Base-by-base conservation (phyloP, 257 asterid species). In the Rhazya stricta region DNA sequence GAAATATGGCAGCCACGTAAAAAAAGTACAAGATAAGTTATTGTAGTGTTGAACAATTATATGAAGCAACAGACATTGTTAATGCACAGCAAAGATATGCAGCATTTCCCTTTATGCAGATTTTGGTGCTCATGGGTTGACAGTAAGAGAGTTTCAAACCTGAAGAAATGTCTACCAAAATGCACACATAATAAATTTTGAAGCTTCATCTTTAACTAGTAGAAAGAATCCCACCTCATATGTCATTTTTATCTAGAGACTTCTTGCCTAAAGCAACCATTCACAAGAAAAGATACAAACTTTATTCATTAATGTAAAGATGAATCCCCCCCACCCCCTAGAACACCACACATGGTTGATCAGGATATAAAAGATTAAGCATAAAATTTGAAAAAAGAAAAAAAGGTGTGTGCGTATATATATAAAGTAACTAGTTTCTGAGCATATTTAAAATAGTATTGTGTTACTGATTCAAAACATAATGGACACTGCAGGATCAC, bases 1-100 rank as follows among this genome's bases (percentile, higher is more conserved):
- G 90, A 76, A 92, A 92, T 80, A 92, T 91, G 70, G 97, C 97
- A 80, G 99, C 97, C 69, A 94, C 85, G 97, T 94, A 83, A 6
- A 65, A 1, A 34, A 57, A 57, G 18, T 5, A 34, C 0, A 34
- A 15, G 11, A 6, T 18, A 15, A 62, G 45, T 18, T 34, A 62
- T 34, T 34, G 32, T 32, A 11, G 27, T 6, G 39, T 61, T 0
- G 41, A 15, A 15, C 45, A 34, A 34, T 0, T 1, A n/a, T 16
- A 51, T 0, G 16, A 53, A 74, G 80, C 78, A 57, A 16, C 36
- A 69, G n/a, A 25, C 32, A 21, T 18, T 15, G 42, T 62, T n/a
- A n/a, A n/a, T n/a, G n/a, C n/a, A n/a, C n/a, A n/a, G n/a, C n/a
- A n/a, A n/a, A n/a, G n/a, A n/a, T 51, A 51, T 48, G 5, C 54